Evolutionary conservation across 2,329 filamentous ascomycete species (phyloP), one percentile per base, ranked within the genome.

Genomic region (Colletotrichum higginsianum): DNA sequence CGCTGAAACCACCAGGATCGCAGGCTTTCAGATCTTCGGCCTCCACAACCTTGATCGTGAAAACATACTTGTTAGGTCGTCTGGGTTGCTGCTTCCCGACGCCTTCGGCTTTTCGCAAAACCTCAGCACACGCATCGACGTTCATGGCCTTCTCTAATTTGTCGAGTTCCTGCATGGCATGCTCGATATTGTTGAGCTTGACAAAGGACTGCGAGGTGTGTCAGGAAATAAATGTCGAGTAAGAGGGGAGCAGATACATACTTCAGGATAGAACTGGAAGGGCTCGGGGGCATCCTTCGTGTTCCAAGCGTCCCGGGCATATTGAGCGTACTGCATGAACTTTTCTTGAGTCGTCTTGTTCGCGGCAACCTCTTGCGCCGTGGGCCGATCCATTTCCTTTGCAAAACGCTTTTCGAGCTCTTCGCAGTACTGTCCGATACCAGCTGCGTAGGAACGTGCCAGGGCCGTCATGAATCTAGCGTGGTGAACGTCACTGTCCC

Each of bases 1-100:
- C 96, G 79, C 96, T 98, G 75, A 93, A 90, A 46, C 96, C 96
- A 77, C 94, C 97, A 76, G 97, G 92, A 81, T 99, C 96, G 80
- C 96, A 98, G n/a, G 96, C 94, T 82, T 98, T 98, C 76, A 99
- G 86, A 77, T 99, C 96, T 82, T 99, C 96, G 11, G 94, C 96
- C 82, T 99, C 96, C 35, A 99, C 95, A 71, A 99, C 95, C 84
- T 99, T 99, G 83, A 99, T 95, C 0, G 96, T 98, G 82, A 99
- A 99, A 66, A 98, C 95, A 80, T 97, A 98, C 79, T 97, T 98
- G 74, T 91, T 93, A 52, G 92, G 90, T 77, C 91, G 92, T 76
- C 91, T 91, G 67, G 83, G 79, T 73, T 87, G 85, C 67, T 89
- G 86, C 78, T 91, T 90, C 64, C 89, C 86, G 1, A 93, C 92